A percentile compares a stretch with the other conserved stretches of the same genome.
Conservation (phyloP, 1,284 basidiomycete genomes). For the Irpex lacteus region DNA sequence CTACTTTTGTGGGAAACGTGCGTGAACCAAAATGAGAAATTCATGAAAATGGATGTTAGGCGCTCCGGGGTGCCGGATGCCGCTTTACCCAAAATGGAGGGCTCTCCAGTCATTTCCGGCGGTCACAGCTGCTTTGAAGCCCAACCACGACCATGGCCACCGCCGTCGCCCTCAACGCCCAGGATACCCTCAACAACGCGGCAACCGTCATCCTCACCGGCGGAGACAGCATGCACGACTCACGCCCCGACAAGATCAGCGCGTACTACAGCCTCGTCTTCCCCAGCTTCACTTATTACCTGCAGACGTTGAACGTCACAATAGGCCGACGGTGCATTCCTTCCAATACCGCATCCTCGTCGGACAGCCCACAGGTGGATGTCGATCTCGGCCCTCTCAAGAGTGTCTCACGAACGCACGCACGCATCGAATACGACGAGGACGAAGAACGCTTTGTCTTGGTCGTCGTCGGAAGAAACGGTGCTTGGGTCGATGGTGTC, state of each 20-base stretch:
- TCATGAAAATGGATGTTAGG: neutral
- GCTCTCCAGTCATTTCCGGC: conserved; percentile 19
- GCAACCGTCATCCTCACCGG: conserved; percentile 34
- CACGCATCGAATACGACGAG: conserved; percentile 90
- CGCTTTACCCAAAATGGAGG: conserved; percentile 12
- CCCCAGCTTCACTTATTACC: conserved; percentile 73
- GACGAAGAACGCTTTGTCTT: conserved; percentile 88
- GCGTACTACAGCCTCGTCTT: conserved; percentile 95
- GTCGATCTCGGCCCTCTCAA: conserved; percentile 97
- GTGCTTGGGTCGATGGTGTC: conserved; percentile 96
- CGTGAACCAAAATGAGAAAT: neutral
- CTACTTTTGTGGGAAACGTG: neutral
- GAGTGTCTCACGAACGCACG: conserved; percentile 95
- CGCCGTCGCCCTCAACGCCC: conserved; percentile 27
- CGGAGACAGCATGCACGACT: conserved; percentile 26
- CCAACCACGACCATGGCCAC: conserved; percentile 30
- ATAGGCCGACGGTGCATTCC: conserved; percentile 53
- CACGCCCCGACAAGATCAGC: conserved; percentile 71
- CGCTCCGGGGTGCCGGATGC: conserved; percentile 9
- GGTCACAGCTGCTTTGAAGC: conserved; percentile 7
- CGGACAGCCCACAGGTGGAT: conserved; percentile 65
- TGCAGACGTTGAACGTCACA: conserved; percentile 60
- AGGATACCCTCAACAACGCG: conserved; percentile 30
- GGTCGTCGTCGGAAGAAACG: conserved; percentile 91
- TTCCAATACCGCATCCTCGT: conserved; percentile 35